Conservation (phyloP, 2,329 filamentous ascomycete genomes). For the Monosporascus sp. region DNA sequence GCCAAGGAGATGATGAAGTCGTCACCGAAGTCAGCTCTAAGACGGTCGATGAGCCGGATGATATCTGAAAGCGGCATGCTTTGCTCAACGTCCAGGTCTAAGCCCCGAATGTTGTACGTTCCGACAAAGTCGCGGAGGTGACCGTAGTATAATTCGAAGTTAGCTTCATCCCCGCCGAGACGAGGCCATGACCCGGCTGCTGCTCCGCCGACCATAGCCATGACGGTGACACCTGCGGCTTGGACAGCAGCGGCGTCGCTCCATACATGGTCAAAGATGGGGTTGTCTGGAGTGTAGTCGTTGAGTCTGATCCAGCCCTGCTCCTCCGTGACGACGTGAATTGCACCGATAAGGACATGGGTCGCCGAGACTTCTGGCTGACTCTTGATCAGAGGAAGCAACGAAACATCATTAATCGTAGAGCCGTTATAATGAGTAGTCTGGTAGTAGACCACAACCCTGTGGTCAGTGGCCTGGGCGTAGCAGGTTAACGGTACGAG, state of each 20-base stretch:
- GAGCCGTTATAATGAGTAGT: conserved; percentile 41
- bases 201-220: conserved; percentile 85
- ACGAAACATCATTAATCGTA: conserved; percentile 40
- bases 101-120: conserved; percentile 56
- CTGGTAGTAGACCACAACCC: conserved; percentile 49
- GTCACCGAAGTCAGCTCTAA: conserved; percentile 63
- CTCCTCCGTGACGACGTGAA: conserved; percentile 67
- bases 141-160: conserved; percentile 69
- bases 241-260: conserved; percentile 69
- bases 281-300: conserved; percentile 64
- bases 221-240: conserved; percentile 67
- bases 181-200: conserved; percentile 64
- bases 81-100: conserved; percentile 81
- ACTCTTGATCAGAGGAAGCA: conserved; percentile 44
- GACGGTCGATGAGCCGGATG: conserved; percentile 60
- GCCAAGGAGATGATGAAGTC: conserved; percentile 74
- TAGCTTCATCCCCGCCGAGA: conserved; percentile 48
- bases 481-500: conserved; percentile 13
- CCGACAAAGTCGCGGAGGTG: conserved; percentile 63
- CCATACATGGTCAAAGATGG: conserved; percentile 70
- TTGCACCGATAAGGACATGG: conserved; percentile 79
- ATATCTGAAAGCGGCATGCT: conserved; percentile 61
- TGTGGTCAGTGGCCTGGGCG: conserved; percentile 22
- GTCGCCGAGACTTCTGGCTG: conserved; percentile 51
- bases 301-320: conserved; percentile 71